A percentile compares a stretch with the other conserved stretches of the same genome.
Evolutionary conservation across 192 early-diverging fungal genomes (phyloP).

Genomic region (Hyaloraphidium curvatum): DNA sequence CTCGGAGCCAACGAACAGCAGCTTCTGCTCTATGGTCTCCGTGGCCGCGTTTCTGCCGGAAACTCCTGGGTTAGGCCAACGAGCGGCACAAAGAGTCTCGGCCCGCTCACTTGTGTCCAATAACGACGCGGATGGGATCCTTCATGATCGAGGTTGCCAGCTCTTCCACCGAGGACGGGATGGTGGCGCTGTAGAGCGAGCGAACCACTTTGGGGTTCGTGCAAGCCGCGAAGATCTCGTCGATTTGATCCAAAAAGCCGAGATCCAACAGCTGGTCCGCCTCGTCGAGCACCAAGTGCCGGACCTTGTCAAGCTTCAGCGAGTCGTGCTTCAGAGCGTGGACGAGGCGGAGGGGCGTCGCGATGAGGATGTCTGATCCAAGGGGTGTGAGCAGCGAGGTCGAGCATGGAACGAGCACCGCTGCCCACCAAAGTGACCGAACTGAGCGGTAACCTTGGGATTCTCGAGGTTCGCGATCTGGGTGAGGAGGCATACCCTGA

Average conservation of each 20-base stretch:
- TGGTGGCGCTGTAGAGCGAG: conserved; percentile 82
- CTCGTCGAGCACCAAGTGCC: conserved; percentile 59
- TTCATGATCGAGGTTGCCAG: conserved; percentile 84
- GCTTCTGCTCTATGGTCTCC: conserved; percentile 69
- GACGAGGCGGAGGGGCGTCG: conserved; percentile 81
- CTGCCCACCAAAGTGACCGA: conserved; percentile 38
- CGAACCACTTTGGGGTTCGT: conserved; percentile 51
- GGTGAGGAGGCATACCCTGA: conserved; percentile 64
- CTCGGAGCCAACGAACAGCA: conserved; percentile 83
- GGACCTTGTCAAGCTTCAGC: conserved; percentile 57
- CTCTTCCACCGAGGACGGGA: conserved; percentile 76
- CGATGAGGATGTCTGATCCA: conserved; percentile 68
- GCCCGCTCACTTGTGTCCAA: conserved; percentile 54
- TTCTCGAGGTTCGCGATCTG: conserved; percentile 54
- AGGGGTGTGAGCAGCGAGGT: conserved; percentile 1
- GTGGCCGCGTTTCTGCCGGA: conserved; percentile 63
- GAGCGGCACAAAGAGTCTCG: not conserved
- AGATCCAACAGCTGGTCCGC: conserved; percentile 64
- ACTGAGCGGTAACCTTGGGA: conserved; percentile 36
- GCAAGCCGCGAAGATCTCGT: conserved; percentile 74
- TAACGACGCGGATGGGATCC: conserved; percentile 66
- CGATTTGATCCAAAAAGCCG: conserved; percentile 72
- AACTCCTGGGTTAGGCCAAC: not conserved
- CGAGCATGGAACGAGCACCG: conserved; percentile 3
- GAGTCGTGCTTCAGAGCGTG: conserved; percentile 60